Base-by-base conservation (phyloP, 1,284 basidiomycete genomes). In the Peniophora sp. region DNA sequence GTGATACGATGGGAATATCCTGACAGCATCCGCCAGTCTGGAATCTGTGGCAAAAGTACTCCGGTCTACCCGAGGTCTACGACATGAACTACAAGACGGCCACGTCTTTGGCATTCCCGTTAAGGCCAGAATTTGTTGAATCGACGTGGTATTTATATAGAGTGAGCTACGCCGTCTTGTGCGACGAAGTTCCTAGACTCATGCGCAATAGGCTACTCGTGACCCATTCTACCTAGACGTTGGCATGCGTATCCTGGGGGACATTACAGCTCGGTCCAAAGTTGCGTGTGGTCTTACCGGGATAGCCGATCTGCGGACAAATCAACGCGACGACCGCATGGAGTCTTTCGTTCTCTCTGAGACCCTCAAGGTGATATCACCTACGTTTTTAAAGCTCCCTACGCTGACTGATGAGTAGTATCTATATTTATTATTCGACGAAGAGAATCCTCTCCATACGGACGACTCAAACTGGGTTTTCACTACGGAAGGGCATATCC, bases 91-190 rank as follows among this genome's bases (percentile, higher is more conserved):
- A 74, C 56, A 81, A 80, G 59, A 69, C 76, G 54, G 84, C 88
- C 11, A 91, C 89, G 3, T 85, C 89, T 55, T 72, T 81, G 52
- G 88, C 90, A 56, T 96, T 92, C 60, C 92, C 92, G 9, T 71
- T 94, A 50, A 75, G 92, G 53, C 92, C 89, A 74, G 93, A 97
- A 66, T 93, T 95, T 59, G 79, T 95, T 53, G 93, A 97, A 67
- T 92, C 89, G 22, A 97, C 91, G 2, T 95, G 93, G 80, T 96
- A 95, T 68, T 73, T 97, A 10, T 95, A 97, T 62, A 78, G 88
- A 49, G 92, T 90, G 60, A 57, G 81, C 69, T 10, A 5, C 20
- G 6, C 12, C 12, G 41, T 38, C 1, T 3, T n/a, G n/a, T 46
- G 16, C 39, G 2, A 3, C 43, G 27, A 16, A 41, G 19, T 8